Conservation (phyloP, 2,329 filamentous ascomycete genomes). For the Botrytis pseudocinerea region DNA sequence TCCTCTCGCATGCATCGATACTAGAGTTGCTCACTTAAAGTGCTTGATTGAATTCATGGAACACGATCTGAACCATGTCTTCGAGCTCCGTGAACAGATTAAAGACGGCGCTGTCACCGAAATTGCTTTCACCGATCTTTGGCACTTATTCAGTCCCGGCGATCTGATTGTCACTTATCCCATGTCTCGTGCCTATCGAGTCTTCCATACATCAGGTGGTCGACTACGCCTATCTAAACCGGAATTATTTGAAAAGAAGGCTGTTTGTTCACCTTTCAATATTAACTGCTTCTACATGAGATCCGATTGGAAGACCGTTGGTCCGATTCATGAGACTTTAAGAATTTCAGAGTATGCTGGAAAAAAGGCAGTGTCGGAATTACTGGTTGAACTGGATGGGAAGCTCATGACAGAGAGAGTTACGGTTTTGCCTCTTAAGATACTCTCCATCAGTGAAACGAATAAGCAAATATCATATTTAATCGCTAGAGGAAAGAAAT, state of each 20-base stretch:
- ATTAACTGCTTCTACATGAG: conserved; percentile 16
- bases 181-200: background rate
- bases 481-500: conserved; percentile 11
- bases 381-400: conserved; percentile 6
- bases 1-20: conserved; percentile 12
- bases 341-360: conserved; percentile 17
- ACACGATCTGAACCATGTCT: conserved; percentile 18
- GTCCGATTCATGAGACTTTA: conserved; percentile 13
- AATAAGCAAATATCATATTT: background rate
- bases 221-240: background rate
- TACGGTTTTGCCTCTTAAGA: background rate
- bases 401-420: conserved; percentile 1
- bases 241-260: background rate
- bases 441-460: background rate
- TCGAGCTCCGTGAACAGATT: conserved; percentile 10
- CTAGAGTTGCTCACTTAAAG: conserved; percentile 12
- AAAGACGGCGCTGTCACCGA: background rate
- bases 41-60: conserved; percentile 19
- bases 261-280: background rate
- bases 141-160: conserved; percentile 23
- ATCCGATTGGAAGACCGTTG: background rate
- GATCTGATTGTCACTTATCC: conserved; percentile 17
- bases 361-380: background rate
- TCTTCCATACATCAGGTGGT: conserved; percentile 17
- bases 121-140: conserved; percentile 20